Conservation (phyloP, 495 filamentous ascomycete genomes). For the Aspergillus biplanus region DNA sequence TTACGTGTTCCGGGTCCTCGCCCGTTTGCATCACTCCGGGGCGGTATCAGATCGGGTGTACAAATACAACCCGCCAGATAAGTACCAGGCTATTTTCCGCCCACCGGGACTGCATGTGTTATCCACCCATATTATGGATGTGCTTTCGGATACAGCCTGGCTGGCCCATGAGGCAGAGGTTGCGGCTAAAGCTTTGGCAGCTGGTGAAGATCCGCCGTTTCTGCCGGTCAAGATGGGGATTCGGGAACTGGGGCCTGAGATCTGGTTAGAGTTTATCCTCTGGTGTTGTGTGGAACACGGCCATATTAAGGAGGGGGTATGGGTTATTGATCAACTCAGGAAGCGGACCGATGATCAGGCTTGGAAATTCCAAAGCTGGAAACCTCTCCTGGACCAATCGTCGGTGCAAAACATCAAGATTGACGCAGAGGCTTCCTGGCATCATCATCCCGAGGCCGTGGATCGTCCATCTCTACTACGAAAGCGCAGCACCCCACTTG, state of each 20-base stretch:
- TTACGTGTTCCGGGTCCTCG: slow-evolving; percentile 60
- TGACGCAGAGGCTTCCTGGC: slow-evolving; percentile 40
- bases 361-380: slow-evolving; percentile 47
- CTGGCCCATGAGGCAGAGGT: slow-evolving; percentile 52
- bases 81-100: slow-evolving; percentile 45
- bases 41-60: slow-evolving; percentile 64
- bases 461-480: slow-evolving; percentile 19
- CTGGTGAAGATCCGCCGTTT: slow-evolving; percentile 56
- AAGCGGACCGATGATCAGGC: slow-evolving; percentile 34
- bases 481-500: slow-evolving; percentile 23
- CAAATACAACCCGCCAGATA: slow-evolving; percentile 40
- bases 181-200: slow-evolving; percentile 45
- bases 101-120: slow-evolving; percentile 63
- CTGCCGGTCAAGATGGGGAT: slow-evolving; percentile 53
- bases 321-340: slow-evolving; percentile 49
- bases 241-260: slow-evolving; percentile 57
- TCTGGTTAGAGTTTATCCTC: slow-evolving; percentile 69
- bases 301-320: slow-evolving; percentile 56
- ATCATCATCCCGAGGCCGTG: slow-evolving; percentile 30
- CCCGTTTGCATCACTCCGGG: slow-evolving; percentile 60
- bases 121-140: slow-evolving; percentile 60
- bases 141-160: slow-evolving; percentile 66
- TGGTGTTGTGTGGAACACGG: slow-evolving; percentile 70
- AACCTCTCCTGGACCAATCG: slow-evolving; percentile 34
- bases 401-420: slow-evolving; percentile 32